Conservation (phyloP, 306 rosid species). For the Ceratonia siliqua region DNA sequence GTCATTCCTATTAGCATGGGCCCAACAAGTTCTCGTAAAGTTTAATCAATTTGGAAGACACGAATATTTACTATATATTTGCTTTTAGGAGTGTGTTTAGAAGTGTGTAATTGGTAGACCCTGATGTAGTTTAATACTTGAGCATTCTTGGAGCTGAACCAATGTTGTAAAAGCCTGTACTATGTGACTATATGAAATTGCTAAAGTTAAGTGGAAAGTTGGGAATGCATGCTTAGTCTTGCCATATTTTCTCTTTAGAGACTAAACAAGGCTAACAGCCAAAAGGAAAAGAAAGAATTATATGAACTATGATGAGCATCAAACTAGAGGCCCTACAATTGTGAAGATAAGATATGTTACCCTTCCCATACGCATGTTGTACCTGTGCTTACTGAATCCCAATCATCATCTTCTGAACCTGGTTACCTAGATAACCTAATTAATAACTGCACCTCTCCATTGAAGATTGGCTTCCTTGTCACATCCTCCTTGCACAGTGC, state of each 20-base stretch:
- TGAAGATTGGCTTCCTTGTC: not conserved
- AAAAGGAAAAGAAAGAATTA: not conserved
- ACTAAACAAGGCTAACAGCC: not conserved
- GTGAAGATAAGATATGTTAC: not conserved
- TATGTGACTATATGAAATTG: not conserved
- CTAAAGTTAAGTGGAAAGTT: not conserved
- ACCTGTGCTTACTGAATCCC: not conserved
- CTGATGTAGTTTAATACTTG: not conserved
- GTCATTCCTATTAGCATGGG: constrained; percentile 1
- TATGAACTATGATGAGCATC: not conserved
- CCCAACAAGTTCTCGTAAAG: not conserved
- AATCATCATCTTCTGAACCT: not conserved
- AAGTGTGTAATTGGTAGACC: not conserved
- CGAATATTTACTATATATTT: not conserved
- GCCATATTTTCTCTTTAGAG: not conserved
- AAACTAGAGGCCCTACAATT: not conserved
- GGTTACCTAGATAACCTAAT: not conserved
- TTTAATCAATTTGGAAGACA: not conserved
- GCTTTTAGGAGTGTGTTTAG: not conserved
- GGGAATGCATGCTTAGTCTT: not conserved
- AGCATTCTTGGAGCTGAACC: constrained; percentile 6
- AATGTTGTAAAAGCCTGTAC: not conserved
- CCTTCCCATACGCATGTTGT: not conserved
- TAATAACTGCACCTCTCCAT: not conserved
- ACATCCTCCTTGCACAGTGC: not conserved